phyloP scores from a whole-genome alignment of 2,329 filamentous ascomycete species.

The Diplodia intermedia region DNA sequence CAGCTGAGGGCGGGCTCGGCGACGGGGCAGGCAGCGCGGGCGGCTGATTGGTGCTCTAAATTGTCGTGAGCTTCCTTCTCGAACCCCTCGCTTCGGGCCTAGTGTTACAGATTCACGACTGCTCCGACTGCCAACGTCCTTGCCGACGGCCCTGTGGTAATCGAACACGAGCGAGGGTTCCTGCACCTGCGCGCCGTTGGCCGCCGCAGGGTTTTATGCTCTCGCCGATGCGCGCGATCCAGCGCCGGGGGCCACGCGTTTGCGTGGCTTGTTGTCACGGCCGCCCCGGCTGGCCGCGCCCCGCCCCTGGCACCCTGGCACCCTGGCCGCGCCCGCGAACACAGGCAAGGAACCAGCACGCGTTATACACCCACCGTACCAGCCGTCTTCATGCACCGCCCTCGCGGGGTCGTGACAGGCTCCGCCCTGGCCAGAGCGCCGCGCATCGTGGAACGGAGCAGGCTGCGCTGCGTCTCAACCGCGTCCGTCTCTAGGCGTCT shows the following conservation, averaged over 20 bases:
- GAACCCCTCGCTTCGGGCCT: constrained; percentile 27
- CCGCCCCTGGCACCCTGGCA: neutral
- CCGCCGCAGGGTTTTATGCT: constrained; percentile 25
- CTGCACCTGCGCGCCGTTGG: constrained; percentile 7
- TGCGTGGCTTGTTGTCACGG: constrained; percentile 9
- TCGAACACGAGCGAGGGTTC: constrained; percentile 24
- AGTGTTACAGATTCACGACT: constrained; percentile 29
- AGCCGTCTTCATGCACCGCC: constrained; percentile 2
- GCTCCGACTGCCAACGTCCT: constrained; percentile 11
- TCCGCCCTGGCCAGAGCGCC: neutral
- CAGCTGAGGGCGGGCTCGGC: constrained; percentile 26
- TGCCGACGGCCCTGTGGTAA: constrained; percentile 22
- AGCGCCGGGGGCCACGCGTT: constrained; percentile 22
- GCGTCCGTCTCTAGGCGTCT: constrained; percentile 7
- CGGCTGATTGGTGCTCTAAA: constrained; percentile 18
- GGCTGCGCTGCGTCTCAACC: constrained; percentile 16
- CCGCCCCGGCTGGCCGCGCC: constrained; percentile 17
- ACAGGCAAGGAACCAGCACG: neutral
- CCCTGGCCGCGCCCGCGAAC: neutral
- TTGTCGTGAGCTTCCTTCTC: constrained; percentile 14
- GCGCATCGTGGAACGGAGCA: neutral
- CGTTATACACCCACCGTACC: neutral
- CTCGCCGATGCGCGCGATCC: constrained; percentile 13
- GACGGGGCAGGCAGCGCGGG: constrained; percentile 21
- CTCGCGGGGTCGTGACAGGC: neutral